Evolutionary conservation across 1,139 yeast species (phyloP).

Genomic region (Lipomyces yarrowii): DNA sequence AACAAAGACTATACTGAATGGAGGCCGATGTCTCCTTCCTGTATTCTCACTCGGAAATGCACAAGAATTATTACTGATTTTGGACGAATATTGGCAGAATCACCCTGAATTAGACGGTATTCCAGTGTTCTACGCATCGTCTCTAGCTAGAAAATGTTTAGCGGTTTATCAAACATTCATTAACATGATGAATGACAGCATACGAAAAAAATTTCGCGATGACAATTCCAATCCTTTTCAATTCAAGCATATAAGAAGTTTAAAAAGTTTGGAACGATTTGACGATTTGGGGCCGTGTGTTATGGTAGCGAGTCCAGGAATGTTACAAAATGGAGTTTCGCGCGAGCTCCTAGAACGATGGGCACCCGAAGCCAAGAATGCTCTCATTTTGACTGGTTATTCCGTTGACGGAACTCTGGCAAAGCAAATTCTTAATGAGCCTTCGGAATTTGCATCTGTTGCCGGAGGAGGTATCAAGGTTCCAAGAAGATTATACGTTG

Average conservation of each 20-base stretch:
- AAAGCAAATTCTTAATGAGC: conserved; percentile 82
- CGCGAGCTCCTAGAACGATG: conserved; percentile 88
- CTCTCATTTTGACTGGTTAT: conserved; percentile 90
- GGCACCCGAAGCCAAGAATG: conserved; percentile 95
- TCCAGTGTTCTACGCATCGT: conserved; percentile 88
- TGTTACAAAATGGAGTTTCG: conserved; percentile 91
- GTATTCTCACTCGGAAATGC: conserved; percentile 97
- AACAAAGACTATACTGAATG: conserved; percentile 80
- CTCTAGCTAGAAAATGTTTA: conserved; percentile 93
- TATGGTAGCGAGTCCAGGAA: conserved; percentile 95
- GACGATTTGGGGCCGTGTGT: conserved; percentile 97
- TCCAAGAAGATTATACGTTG: conserved; percentile 86
- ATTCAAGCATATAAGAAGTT: conserved; percentile 80
- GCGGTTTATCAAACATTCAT: conserved; percentile 96
- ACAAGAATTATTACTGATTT: conserved; percentile 82
- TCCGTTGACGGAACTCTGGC: conserved; percentile 99
- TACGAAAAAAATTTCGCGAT: conserved; percentile 76
- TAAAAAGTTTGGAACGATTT: conserved; percentile 77
- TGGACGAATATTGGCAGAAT: conserved; percentile 92
- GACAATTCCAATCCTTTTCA: conserved; percentile 83
- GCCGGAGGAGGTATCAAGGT: conserved; percentile 78
- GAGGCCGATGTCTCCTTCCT: conserved; percentile 91
- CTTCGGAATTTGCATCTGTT: conserved; percentile 78
- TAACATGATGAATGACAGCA: conserved; percentile 93
- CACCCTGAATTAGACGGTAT: conserved; percentile 81